These are phyloP conservation scores for Capsicum rhomboideum DNA, from an alignment of 257 asterid genomes.

Conservation along the genomic window DNA sequence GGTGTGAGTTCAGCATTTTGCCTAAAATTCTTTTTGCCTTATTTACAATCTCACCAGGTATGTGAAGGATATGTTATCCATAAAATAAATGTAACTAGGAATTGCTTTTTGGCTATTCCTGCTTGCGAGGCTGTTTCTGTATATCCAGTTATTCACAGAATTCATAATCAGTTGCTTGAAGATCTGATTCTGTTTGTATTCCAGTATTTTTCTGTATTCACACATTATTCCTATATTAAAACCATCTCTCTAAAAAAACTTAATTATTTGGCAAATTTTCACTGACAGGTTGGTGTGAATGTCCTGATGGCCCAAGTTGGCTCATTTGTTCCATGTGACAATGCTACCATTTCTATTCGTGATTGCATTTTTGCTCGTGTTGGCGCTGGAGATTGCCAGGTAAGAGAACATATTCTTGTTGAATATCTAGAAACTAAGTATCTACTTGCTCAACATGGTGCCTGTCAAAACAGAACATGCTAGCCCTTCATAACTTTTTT, in stretches of 20 bases:
- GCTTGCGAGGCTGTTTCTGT: background rate
- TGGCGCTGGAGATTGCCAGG: constrained; percentile 99
- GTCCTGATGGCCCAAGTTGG: constrained; percentile 97
- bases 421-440: constrained; percentile 1
- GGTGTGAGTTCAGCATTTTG: constrained; percentile 26
- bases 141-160: background rate
- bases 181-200: background rate
- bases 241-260: background rate
- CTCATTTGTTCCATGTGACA: constrained; percentile 83
- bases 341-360: constrained; percentile 77
- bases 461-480: background rate
- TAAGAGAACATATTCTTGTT: constrained; percentile 14
- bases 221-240: background rate
- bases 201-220: background rate
- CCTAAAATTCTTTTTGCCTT: background rate
- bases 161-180: background rate
- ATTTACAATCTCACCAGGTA: background rate
- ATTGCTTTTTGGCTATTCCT: background rate
- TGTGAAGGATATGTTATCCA: background rate
- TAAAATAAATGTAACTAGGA: background rate
- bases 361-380: constrained; percentile 99
- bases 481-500: background rate
- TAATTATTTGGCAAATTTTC: background rate
- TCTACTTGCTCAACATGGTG: background rate
- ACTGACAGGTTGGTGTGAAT: constrained; percentile 80